Evolutionary conservation across 108 stramenopile species (phyloP), one percentile per base, ranked within the genome.

Genomic region (Aurantiochytrium sp.): DNA sequence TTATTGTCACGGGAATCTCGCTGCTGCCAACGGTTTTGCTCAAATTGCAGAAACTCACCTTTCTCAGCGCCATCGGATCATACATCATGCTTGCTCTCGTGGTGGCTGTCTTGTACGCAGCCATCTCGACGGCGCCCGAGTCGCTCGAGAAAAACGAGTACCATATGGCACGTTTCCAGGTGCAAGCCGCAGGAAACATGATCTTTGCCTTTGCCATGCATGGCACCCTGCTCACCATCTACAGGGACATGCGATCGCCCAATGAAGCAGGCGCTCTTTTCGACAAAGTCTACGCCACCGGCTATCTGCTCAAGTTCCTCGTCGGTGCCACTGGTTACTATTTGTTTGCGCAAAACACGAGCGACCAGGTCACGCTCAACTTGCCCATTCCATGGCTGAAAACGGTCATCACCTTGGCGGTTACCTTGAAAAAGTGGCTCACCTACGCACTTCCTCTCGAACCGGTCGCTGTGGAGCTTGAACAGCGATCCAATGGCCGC

Each of bases 181-280:
- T 53, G 5, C 73, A 83, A n/a, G 73, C 73, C 5, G 73, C 73
- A 6, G 73, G 73, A 25, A 83, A 83, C 51, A 83, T 83, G 73
- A 83, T 83, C 21, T 83, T 83, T 53, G 73, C 73, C 49, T 83
- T 83, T 53, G 73, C 73, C 73, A 83, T 83, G 73, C 73, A 83
- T 44, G 73, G 73, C 51, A 83, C 73, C 1, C 4, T 83, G 44
- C 73, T 83, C n/a, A 83, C 73, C 10, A 83, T 83, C 73, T 83
- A 83, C 73, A 25, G 73, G 43, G 73, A 83, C 21, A 83, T 83
- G 73, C 73, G 73, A 25, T 18, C 51, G 21, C 73, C 73, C 18
- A 83, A 53, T 28, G 73, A 83, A 8, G 73, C 73, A 25, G 73
- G 73, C 4, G 49, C 73, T 10, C 73, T 83, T n/a, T 83, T 83